Evolutionary conservation across 257 asterid species (phyloP), one percentile per base, ranked within the genome.

Genomic region (Ilex asprella): DNA sequence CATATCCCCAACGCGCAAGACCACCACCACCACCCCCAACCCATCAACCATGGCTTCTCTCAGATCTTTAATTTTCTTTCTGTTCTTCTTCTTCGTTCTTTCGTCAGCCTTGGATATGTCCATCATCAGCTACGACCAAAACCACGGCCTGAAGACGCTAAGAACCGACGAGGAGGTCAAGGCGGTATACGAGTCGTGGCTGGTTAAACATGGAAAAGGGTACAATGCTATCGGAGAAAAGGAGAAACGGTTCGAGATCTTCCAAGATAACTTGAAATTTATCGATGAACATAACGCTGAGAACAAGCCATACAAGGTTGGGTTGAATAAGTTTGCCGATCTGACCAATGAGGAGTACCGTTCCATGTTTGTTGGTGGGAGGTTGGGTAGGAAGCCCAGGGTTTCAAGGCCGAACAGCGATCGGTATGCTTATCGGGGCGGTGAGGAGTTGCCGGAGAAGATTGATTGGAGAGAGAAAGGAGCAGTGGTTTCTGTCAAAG

Each of bases 391-490:
- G 62, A 72, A 70, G 16, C 30, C 61, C 5, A 60, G 76, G 67
- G 39, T 58, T 70, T 73, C 57, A 51, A 64, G 74, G 7, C 60
- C 52, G 10, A 55, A 30, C 53, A 72, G 82, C 59, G 75, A 76
- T 13, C 81, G 95, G n/a, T 91, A 91, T 68, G 81, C 75, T 59
- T 56, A 79, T 55, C 60, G 29, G 58, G 80, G 58, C 0, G 95
- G 93, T 16, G 95, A 91, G 39, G 47, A 70, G 58, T 49, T 91
- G 73, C 96, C 95, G 53, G 79, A 66, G 10, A 74, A 81, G 39
- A 82, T 88, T 58, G 95, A 91, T 67, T 91, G 98, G 98, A 86
- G 95, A 62, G 74, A 78, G 67, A 81, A 86, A 67, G 98, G 96
- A 31, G 95, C 95, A 30, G 89, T 91, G 31, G 81, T 78, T 60